A percentile compares a stretch with the other conserved stretches of the same genome.
Evolutionary conservation across 2,329 filamentous ascomycete species (phyloP).

Genomic region (Epichloe scottii): DNA sequence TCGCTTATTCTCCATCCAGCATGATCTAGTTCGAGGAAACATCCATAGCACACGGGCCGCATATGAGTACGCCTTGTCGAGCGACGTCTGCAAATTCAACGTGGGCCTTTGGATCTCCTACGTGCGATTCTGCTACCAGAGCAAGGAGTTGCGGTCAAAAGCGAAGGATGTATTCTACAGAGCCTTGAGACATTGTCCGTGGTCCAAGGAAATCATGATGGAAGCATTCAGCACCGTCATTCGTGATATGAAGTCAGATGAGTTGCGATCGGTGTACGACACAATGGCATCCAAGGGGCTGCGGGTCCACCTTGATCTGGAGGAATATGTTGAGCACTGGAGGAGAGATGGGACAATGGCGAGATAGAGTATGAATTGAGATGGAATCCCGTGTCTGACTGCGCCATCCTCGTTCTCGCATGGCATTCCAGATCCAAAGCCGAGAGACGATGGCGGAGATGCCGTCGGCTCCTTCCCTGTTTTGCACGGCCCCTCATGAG

Average conservation of each 20-base stretch:
- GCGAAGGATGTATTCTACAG: conserved; percentile 37
- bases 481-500: background rate
- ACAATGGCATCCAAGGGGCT: conserved; percentile 37
- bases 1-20: conserved; percentile 37
- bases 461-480: background rate
- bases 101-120: conserved; percentile 37
- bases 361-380: background rate
- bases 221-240: conserved; percentile 36
- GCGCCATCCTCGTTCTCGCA: no score
- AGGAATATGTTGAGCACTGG: conserved; percentile 31
- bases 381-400: no score
- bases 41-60: conserved; percentile 35
- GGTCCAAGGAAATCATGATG: conserved; percentile 37
- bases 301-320: conserved; percentile 38
- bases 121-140: conserved; percentile 31
- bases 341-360: conserved; percentile 8
- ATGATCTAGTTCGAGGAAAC: conserved; percentile 36
- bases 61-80: conserved; percentile 38
- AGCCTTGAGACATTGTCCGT: conserved; percentile 34
- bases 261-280: conserved; percentile 35
- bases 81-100: conserved; percentile 26
- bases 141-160: conserved; percentile 25
- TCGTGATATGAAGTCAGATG: conserved; percentile 31
- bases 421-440: background rate
- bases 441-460: background rate